Evolutionary conservation across 2,329 filamentous ascomycete species (phyloP), one percentile per base, ranked within the genome.

Genomic region (Colletotrichum chrysophilum): DNA sequence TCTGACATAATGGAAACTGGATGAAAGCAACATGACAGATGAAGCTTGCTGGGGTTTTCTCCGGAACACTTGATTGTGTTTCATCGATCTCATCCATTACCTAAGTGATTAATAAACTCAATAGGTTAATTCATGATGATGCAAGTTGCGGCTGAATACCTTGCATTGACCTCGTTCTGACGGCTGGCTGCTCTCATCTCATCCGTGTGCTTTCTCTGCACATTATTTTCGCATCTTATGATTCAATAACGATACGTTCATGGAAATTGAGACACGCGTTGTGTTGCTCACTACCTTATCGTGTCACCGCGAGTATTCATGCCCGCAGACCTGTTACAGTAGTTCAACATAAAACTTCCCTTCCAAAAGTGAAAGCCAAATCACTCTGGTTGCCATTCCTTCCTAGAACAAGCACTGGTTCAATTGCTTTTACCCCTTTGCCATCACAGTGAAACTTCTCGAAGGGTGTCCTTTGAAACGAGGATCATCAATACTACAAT

Each of bases 1-100:
- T 52, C 43, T 52, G 43, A 52, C 43, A 52, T 52, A 52, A 52
- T 52, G 43, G 43, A 52, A 52, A 52, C 43, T 52, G 43, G 43
- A 24, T 52, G 43, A 52, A 52, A 24, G 43, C 43, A 13, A 52
- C 43, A 52, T 52, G 43, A 52, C n/a, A 52, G 43, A 52, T 13
- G 43, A 52, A 24, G 43, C n/a, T 52, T 52, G 43, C 43, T 21
- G 43, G 43, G 43, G 6, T 4, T 21, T 52, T 21, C 43, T 52
- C n/a, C n/a, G 43, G 43, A 52, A 21, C 43, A 3, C 5, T 52
- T 52, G 43, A 52, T 52, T 52, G n/a, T 52, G 43, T 21, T 21
- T 52, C 43, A 52, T 52, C 43, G 43, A 52, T 52, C 43, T 52
- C 10, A 21, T 21, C 43, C 43, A 52, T 52, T 52, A 52, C 43